Evolutionary conservation across 495 filamentous ascomycete genomes (phyloP), one percentile per base, ranked within the genome.

Genomic region (Diplogelasinospora grovesii): DNA sequence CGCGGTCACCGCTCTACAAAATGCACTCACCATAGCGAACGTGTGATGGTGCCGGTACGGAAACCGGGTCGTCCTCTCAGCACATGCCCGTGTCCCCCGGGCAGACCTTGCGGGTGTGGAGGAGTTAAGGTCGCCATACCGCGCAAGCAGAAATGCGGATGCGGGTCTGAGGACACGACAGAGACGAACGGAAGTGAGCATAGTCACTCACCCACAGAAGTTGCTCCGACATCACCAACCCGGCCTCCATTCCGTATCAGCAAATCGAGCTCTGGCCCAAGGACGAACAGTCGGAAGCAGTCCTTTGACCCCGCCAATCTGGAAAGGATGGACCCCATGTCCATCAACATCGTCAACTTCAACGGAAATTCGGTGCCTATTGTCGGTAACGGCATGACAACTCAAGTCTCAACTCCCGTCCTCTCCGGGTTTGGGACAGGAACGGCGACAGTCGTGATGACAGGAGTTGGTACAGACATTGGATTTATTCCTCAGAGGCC

Each of bases 1-100:
- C 82, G 84, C 38, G 86, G 86, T 36, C 86, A 93, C 61, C 81
- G 86, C 50, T 89, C 86, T 16, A 85, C 85, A 48, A 85, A 82
- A 72, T 93, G 86, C 53, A 78, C 74, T 22, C 86, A 93, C 65
- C 78, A 71, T 37, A 75, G 81, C 41, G 73, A 76, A 30, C 75
- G 86, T 47, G 60, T 86, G 14, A 81, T 93, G 76, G 63, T 87
- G 41, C 81, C 81, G 33, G 85, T 90, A 8, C 79, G 82, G 36
- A 89, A 87, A 53, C 84, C 86, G 2, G 86, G 86, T 7, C 73
- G 86, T 32, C 86, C 86, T 13, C 64, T 89, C 14, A 81, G 81
- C 37, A 78, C 76, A 39, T 93, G 86, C 50, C 82, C 83, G 32
- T 86, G 89, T 58, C 75, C 78, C 2, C 74, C 74, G 36, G 75